Evolutionary conservation across 176 grass and related monocot species (phyloP).

Genomic region (Juncus effusus): DNA sequence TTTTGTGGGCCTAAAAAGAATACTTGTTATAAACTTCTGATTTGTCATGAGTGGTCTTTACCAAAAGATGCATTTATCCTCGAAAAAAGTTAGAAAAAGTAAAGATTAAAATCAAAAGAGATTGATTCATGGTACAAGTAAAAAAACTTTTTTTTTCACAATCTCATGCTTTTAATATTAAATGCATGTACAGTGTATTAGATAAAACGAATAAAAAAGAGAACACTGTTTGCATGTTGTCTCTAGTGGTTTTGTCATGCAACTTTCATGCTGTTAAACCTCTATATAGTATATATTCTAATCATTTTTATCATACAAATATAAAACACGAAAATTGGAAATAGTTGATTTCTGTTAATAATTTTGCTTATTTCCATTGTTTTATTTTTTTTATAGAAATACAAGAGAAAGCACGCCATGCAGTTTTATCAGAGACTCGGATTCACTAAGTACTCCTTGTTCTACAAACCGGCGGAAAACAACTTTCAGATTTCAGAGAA

Average conservation of each 20-base stretch:
- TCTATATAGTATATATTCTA: not conserved
- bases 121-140: constrained; percentile 28
- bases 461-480: constrained; percentile 31
- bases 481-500: constrained; percentile 10
- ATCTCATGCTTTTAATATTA: constrained; percentile 26
- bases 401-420: constrained; percentile 44
- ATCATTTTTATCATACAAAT: not conserved
- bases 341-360: too few species aligned
- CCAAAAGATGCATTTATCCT: constrained; percentile 17
- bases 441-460: constrained; percentile 26
- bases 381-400: constrained; percentile 19
- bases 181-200: not conserved
- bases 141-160: not conserved
- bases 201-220: not conserved
- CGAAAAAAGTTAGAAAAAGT: constrained; percentile 24
- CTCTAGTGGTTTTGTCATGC: constrained; percentile 29
- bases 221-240: constrained; percentile 2
- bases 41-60: constrained; percentile 15
- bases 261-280: constrained; percentile 2
- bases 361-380: not conserved
- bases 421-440: constrained; percentile 29
- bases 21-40: constrained; percentile 22
- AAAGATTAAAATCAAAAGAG: constrained; percentile 5
- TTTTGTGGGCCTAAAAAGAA: constrained; percentile 16
- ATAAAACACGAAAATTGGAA: not conserved